Evolutionary conservation across 2,329 filamentous ascomycete genomes (phyloP).

Genomic region (Trichoderma sp.): DNA sequence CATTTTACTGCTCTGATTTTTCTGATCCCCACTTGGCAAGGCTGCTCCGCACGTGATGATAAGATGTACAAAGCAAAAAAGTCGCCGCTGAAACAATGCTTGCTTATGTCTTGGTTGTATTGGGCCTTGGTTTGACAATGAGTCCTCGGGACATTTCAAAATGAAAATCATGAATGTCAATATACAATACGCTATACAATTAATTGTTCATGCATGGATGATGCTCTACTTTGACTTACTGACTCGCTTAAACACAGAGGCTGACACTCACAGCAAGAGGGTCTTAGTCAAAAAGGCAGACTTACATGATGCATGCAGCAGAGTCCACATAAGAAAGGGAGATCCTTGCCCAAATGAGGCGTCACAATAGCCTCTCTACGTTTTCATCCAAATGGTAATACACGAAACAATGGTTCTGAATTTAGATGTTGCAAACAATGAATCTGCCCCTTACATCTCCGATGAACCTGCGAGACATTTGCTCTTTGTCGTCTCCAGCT

Average conservation of each 20-base stretch:
- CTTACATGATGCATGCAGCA: constrained; percentile 13
- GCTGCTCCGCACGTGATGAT: background rate
- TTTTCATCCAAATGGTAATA: background rate
- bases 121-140: background rate
- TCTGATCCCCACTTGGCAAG: background rate
- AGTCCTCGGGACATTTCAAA: background rate
- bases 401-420: background rate
- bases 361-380: background rate
- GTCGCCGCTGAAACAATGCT: background rate
- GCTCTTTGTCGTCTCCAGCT: background rate
- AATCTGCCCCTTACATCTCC: background rate
- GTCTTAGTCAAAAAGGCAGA: background rate
- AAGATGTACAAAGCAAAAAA: background rate
- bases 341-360: background rate
- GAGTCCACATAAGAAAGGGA: background rate
- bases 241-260: background rate
- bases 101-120: background rate
- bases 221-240: background rate
- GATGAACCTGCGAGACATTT: background rate
- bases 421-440: background rate
- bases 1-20: background rate
- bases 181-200: background rate
- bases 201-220: background rate
- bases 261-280: background rate
- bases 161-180: background rate